These are phyloP conservation scores for Candida chauliodis DNA, from an alignment of 805 yeast species.

Conservation along the genomic window DNA sequence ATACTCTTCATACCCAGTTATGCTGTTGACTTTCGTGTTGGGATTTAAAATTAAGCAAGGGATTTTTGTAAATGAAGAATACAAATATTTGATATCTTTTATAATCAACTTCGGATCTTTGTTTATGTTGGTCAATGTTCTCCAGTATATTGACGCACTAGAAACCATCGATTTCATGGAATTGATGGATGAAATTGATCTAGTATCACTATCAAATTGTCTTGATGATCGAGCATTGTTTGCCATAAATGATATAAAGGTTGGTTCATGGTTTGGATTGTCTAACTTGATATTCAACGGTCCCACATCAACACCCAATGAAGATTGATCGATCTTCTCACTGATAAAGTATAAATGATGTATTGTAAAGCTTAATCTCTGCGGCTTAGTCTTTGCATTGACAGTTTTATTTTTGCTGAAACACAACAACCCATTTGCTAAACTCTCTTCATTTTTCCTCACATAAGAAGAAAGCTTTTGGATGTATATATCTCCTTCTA, in stretches of 20 bases:
- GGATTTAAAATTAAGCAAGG: constrained; percentile 63
- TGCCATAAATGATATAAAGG: constrained; percentile 56
- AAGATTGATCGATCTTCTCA: constrained; percentile 53
- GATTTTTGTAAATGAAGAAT: constrained; percentile 60
- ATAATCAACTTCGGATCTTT: constrained; percentile 43
- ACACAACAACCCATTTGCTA: constrained; percentile 56
- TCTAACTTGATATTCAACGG: constrained; percentile 60
- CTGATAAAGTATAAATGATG: constrained; percentile 62
- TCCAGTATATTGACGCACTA: constrained; percentile 40
- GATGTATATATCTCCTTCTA: constrained; percentile 57
- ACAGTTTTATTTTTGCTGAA: constrained; percentile 39
- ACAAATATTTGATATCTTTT: constrained; percentile 53
- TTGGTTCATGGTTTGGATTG: constrained; percentile 52
- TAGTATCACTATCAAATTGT: constrained; percentile 41
- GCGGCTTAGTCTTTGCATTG: constrained; percentile 41
- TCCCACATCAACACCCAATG: constrained; percentile 50
- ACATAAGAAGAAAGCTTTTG: constrained; percentile 53
- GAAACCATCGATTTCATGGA: constrained; percentile 52
- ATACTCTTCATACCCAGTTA: constrained; percentile 62
- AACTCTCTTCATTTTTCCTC: constrained; percentile 52
- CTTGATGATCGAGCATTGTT: constrained; percentile 46
- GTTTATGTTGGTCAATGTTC: constrained; percentile 26
- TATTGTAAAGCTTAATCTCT: constrained; percentile 53
- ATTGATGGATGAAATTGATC: constrained; percentile 55
- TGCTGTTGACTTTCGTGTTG: constrained; percentile 53